Base-by-base conservation (phyloP, 345 rosid genomes). In the Kandelia obovata region DNA sequence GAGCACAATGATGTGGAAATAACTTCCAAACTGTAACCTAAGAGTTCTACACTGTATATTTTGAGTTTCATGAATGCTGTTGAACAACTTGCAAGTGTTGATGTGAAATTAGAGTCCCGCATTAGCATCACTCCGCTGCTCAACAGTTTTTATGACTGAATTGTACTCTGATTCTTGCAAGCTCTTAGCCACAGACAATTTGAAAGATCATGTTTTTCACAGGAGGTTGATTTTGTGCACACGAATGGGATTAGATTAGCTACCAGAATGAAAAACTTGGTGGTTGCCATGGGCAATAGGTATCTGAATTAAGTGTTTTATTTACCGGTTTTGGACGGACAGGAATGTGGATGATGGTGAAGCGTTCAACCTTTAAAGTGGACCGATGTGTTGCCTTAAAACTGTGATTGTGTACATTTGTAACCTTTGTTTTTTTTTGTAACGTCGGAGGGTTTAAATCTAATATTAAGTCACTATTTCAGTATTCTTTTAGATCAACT, bases 161-260 rank as follows among this genome's bases (percentile, higher is more conserved):
- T 10, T 39, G 46, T 39, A 39, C 46, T 11, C 17, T 43, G 49
- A 11, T 43, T 13, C 49, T 13, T 43, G 17, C 49, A 3, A 39
- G 23, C 62, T 64, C n/a, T 63, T 57, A 71, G 43, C 47, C 46
- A 19, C 21, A 63, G 64, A 71, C 26, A 30, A 56, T 21, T 46
- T 37, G 57, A 57, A 55, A 46, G 8, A 13, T 21, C 34, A 46
- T 21, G 26, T 52, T 7, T 25, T 47, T 47, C 13, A 2, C 17
- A 13, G n/a, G 52, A 51, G n/a, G 25, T 34, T 30, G 9, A 27
- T 7, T 52, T 25, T 27, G 3, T 53, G 20, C 21, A 37, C 27
- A 1, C 3, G 1, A 53, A 1, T 26, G 43, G n/a, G 43, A 59
- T 46, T 68, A 58, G 21, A 34, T 34, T 13, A 57, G 52, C 35